Conservation (phyloP, 805 yeast species). For the Cephaloascus albidus region DNA sequence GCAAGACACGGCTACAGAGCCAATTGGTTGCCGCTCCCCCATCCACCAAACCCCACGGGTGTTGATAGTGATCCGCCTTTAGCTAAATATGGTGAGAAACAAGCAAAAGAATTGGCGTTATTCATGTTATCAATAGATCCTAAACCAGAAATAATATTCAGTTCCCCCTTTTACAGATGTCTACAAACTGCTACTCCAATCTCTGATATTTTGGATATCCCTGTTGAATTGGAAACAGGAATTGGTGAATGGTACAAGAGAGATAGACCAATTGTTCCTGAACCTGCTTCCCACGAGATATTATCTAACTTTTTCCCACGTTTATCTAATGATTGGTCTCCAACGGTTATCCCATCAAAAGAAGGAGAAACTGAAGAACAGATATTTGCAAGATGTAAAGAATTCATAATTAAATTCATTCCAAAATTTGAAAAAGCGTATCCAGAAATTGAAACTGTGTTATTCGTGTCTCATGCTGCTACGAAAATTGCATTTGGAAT, state of each 20-base stretch:
- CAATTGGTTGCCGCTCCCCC: constrained; percentile 72
- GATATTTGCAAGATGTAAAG: constrained; percentile 51
- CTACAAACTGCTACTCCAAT: constrained; percentile 72
- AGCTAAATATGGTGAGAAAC: constrained; percentile 74
- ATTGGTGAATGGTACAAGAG: constrained; percentile 88
- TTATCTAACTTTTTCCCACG: constrained; percentile 46
- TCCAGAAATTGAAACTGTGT: constrained; percentile 53
- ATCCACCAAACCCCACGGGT: constrained; percentile 78
- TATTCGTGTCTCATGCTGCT: constrained; percentile 91
- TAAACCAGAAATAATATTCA: constrained; percentile 60
- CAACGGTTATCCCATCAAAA: constrained; percentile 50
- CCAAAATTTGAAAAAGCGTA: constrained; percentile 43
- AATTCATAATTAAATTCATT: constrained; percentile 48
- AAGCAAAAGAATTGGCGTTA: constrained; percentile 71
- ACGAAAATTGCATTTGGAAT: constrained; percentile 83
- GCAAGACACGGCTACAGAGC: constrained; percentile 88
- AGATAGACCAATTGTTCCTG: constrained; percentile 60
- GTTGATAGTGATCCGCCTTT: constrained; percentile 83
- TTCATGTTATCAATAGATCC: constrained; percentile 43
- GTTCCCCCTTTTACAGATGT: constrained; percentile 88
- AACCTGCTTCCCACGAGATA: constrained; percentile 45
- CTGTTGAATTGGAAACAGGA: constrained; percentile 68
- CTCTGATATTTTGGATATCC: constrained; percentile 46
- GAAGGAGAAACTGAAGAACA: constrained; percentile 70
- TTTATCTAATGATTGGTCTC: constrained; percentile 35